Percentiles rank a stretch among this genome's conserved stretches.
These are phyloP conservation scores for Cladosporium sphaerospermum DNA, from an alignment of 2,329 filamentous ascomycete species.

Conservation along the genomic window DNA sequence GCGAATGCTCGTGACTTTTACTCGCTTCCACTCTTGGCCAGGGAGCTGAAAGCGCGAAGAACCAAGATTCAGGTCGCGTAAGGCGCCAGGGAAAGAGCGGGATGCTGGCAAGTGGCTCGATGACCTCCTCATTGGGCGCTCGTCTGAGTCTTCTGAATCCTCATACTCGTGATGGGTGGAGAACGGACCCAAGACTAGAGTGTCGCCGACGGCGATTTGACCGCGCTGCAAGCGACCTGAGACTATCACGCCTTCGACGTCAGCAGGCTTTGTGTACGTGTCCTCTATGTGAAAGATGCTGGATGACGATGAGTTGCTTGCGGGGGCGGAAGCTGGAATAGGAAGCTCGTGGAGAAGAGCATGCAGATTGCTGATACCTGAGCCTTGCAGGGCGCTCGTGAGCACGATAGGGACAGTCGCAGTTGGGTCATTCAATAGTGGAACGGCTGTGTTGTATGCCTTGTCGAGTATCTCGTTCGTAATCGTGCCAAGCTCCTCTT, in stretches of 20 bases:
- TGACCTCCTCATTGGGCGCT: conserved; percentile 21
- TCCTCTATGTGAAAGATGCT: conserved; percentile 83
- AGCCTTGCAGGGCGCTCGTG: conserved; percentile 79
- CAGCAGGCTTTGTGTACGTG: conserved; percentile 60
- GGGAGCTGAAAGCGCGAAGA: conserved; percentile 21
- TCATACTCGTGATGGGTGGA: conserved; percentile 25
- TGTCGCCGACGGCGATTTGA: conserved; percentile 68
- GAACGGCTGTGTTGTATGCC: conserved; percentile 46
- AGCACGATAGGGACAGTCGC: conserved; percentile 73
- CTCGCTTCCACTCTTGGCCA: conserved; percentile 67
- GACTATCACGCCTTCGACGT: conserved; percentile 51
- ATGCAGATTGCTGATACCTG: conserved; percentile 74
- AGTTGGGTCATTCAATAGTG: conserved; percentile 42
- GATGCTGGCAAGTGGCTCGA: conserved; percentile 34
- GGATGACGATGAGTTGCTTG: background rate
- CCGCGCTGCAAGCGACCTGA: conserved; percentile 82
- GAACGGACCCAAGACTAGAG: conserved; percentile 70
- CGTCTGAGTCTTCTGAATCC: conserved; percentile 32
- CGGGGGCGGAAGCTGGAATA: conserved; percentile 37
- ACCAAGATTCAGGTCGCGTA: conserved; percentile 26
- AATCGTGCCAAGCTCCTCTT: conserved; percentile 52
- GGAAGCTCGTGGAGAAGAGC: conserved; percentile 73
- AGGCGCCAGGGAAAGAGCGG: conserved; percentile 43
- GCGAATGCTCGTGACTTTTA: conserved; percentile 76
- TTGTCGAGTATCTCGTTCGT: conserved; percentile 54